Conservation (phyloP, 148 eudicot genomes). For the Nyssa sinensis region DNA sequence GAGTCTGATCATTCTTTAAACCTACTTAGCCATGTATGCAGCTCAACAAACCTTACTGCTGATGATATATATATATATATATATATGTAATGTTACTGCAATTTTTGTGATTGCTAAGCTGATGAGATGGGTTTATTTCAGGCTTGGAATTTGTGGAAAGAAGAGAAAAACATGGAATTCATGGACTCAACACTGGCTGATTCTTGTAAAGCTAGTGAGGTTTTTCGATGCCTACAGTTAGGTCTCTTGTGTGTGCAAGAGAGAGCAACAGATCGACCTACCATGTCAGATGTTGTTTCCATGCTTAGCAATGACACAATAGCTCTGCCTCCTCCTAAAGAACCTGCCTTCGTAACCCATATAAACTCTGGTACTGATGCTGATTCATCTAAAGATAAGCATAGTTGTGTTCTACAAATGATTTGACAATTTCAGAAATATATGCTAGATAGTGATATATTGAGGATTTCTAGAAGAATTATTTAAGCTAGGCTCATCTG, state of each 20-base stretch:
- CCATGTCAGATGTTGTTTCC: neutral
- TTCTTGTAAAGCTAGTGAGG: neutral
- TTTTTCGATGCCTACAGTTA: neutral
- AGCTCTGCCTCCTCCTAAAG: neutral
- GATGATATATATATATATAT: too few relatives aligned
- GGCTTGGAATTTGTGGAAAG: neutral
- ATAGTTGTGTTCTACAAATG: too few relatives aligned
- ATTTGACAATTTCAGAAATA: too few relatives aligned
- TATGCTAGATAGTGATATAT: too few relatives aligned
- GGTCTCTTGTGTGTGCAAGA: constrained; percentile 11
- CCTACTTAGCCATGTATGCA: neutral
- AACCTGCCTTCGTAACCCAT: neutral
- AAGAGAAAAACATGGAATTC: neutral
- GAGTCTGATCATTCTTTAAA: neutral
- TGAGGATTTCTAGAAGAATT: too few relatives aligned
- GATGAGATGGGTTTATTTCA: too few relatives aligned
- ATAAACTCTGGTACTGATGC: neutral
- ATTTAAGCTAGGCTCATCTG: too few relatives aligned
- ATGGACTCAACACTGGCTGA: neutral
- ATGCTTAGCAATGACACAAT: neutral
- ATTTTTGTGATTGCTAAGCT: neutral
- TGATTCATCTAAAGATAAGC: neutral
- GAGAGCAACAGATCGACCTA: neutral
- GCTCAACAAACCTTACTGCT: too few relatives aligned
- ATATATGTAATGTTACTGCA: too few relatives aligned